Evolutionary conservation across 305 asterid genomes (phyloP).

Genomic region (Fraxinus albicans): DNA sequence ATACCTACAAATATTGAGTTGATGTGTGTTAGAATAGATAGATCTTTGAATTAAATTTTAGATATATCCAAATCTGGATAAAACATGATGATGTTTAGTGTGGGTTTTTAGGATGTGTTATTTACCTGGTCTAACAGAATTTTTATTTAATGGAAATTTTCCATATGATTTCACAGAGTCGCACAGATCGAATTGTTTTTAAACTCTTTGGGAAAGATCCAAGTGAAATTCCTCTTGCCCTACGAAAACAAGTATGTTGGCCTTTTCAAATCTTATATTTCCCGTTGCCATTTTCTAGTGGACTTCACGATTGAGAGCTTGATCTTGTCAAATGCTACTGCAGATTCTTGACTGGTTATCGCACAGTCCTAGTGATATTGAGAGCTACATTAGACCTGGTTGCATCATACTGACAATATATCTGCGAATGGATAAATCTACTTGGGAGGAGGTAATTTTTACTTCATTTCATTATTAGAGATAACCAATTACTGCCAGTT

Average conservation of each 20-base stretch:
- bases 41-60: background rate
- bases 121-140: background rate
- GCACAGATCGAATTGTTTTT: slow-evolving; percentile 92
- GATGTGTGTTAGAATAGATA: background rate
- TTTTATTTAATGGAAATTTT: slow-evolving; percentile 13
- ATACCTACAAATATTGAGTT: background rate
- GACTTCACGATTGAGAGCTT: slow-evolving; percentile 19
- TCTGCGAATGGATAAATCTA: slow-evolving; percentile 70
- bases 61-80: background rate
- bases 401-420: slow-evolving; percentile 84
- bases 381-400: slow-evolving; percentile 96
- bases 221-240: slow-evolving; percentile 65
- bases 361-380: slow-evolving; percentile 88
- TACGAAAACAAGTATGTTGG: slow-evolving; percentile 75
- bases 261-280: slow-evolving; percentile 15
- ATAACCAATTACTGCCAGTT: slow-evolving; percentile 14
- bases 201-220: slow-evolving; percentile 98
- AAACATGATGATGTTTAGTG: background rate
- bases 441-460: slow-evolving; percentile 79
- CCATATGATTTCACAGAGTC: slow-evolving; percentile 58
- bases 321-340: slow-evolving; percentile 25
- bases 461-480: slow-evolving; percentile 1
- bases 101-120: background rate
- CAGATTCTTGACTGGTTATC: slow-evolving; percentile 99
- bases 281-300: slow-evolving; percentile 16